Evolutionary conservation across 176 grass and related monocot genomes (phyloP).

Genomic region (Olyra latifolia): DNA sequence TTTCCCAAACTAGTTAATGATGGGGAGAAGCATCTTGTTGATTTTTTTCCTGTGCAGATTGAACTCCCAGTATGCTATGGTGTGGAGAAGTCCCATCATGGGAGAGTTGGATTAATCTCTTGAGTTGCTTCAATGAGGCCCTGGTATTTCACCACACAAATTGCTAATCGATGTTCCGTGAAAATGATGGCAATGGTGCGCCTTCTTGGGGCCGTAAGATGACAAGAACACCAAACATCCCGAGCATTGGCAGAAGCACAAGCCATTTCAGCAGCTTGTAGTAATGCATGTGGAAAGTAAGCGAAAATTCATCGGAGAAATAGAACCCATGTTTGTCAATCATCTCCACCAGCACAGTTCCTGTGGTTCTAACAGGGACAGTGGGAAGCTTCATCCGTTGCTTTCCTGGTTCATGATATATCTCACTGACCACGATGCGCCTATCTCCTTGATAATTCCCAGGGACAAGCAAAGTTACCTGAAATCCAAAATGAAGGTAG

Average conservation of each 20-base stretch:
- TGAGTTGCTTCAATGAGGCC: not conserved
- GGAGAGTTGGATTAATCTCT: not conserved
- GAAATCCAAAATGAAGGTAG: slow-evolving; percentile 26
- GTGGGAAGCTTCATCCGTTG: slow-evolving; percentile 87
- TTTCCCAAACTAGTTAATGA: slow-evolving; percentile 17
- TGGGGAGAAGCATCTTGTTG: not conserved
- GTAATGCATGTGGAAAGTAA: slow-evolving; percentile 96
- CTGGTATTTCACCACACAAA: slow-evolving; percentile 1
- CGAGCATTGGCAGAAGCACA: slow-evolving; percentile 87
- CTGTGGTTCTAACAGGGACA: slow-evolving; percentile 90
- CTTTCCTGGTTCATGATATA: slow-evolving; percentile 74
- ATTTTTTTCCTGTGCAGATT: slow-evolving; percentile 18
- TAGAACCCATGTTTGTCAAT: slow-evolving; percentile 87
- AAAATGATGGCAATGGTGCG: slow-evolving; percentile 85
- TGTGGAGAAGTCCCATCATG: not conserved
- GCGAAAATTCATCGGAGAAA: slow-evolving; percentile 92
- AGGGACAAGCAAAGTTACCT: slow-evolving; percentile 91
- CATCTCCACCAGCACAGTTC: slow-evolving; percentile 83
- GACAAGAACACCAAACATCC: slow-evolving; percentile 87
- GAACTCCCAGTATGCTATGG: slow-evolving; percentile 13
- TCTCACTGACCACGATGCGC: slow-evolving; percentile 53
- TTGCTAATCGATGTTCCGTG: slow-evolving; percentile 73
- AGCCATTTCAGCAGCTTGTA: slow-evolving; percentile 98
- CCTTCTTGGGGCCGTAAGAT: slow-evolving; percentile 85
- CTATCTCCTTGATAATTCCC: slow-evolving; percentile 97